These are phyloP conservation scores for Wickerhamomyces bovis DNA, from an alignment of 805 yeast genomes.

Conservation along the genomic window DNA sequence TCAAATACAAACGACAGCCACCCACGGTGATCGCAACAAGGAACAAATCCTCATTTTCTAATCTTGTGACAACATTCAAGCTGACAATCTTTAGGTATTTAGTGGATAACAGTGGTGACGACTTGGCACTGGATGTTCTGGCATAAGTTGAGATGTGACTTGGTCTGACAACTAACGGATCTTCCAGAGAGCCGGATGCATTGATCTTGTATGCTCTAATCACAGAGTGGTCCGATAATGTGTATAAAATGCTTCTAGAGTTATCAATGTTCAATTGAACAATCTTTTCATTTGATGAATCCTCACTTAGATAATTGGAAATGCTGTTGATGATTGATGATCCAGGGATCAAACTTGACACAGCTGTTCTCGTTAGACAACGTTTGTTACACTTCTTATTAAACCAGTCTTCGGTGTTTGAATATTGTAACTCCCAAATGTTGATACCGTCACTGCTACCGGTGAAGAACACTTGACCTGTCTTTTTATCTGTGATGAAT, in stretches of 20 bases:
- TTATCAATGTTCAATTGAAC: constrained; percentile 74
- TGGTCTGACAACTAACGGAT: constrained; percentile 33
- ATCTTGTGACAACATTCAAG: constrained; percentile 52
- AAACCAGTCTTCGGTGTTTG: constrained; percentile 82
- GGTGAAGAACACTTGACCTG: constrained; percentile 78
- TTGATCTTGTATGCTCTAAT: constrained; percentile 69
- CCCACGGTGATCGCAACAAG: constrained; percentile 73
- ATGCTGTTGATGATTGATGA: constrained; percentile 30
- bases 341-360: constrained; percentile 45
- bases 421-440: constrained; percentile 83
- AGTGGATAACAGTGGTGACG: constrained; percentile 49
- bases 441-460: constrained; percentile 75
- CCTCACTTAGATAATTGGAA: constrained; percentile 26
- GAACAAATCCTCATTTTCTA: constrained; percentile 64
- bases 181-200: constrained; percentile 34
- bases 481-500: constrained; percentile 50
- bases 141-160: constrained; percentile 32
- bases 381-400: constrained; percentile 76
- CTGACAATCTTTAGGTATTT: constrained; percentile 56
- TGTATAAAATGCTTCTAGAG: constrained; percentile 69
- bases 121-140: constrained; percentile 39
- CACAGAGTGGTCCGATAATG: constrained; percentile 76
- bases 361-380: constrained; percentile 67
- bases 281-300: constrained; percentile 40
- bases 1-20: constrained; percentile 71